Evolutionary conservation across 2,329 filamentous ascomycete species (phyloP), one percentile per base, ranked within the genome.

Genomic region (Colletotrichum neosansevieriae): DNA sequence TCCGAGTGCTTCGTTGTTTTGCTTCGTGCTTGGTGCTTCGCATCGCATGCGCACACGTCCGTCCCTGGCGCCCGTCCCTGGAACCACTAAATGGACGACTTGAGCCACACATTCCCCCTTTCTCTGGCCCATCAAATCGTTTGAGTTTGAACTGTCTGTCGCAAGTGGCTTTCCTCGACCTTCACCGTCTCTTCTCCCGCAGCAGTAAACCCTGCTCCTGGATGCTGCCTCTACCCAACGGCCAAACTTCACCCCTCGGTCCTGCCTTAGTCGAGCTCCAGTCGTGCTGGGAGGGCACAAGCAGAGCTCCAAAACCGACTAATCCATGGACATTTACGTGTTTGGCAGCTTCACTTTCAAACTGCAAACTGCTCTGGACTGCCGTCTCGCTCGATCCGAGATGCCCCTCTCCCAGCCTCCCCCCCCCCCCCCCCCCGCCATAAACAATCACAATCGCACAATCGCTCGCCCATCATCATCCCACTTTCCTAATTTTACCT

Each of bases 381-480:
- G 24, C 24, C 24, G 24, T 24, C 24, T 24, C 24, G 24, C 34
- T 12, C 19, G 36, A 15, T 19, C 42, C 47, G 34, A 21, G n/a
- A 61, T 51, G 34, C 19, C 44, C 44, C n/a, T 57, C 36, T 38
- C 64, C 64, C 64, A 67, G 45, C 64, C 64, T 49, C 64, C 60
- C 64, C 51, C 64, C 60, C 64, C 51, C 64, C 60, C 64, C 51
- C n/a, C n/a, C 64, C 60, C 64, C 51, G 38, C 64, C n/a, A 49
- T 38, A 64, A 32, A 29, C 17, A 40, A 34, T 32, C 45, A 40
- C 47, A 64, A 64, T 53, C 40, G 32, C 29, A 54, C 40, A 61
- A 61, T 51, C 47, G 17, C n/a, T 29, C 24, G 6, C 53, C 34
- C 34, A 38, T 38, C 24, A 13, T 60, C 38, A 34, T 45, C 53